phyloP scores from a whole-genome alignment of 2,329 filamentous ascomycete genomes.

The Fusarium odoratissimum region DNA sequence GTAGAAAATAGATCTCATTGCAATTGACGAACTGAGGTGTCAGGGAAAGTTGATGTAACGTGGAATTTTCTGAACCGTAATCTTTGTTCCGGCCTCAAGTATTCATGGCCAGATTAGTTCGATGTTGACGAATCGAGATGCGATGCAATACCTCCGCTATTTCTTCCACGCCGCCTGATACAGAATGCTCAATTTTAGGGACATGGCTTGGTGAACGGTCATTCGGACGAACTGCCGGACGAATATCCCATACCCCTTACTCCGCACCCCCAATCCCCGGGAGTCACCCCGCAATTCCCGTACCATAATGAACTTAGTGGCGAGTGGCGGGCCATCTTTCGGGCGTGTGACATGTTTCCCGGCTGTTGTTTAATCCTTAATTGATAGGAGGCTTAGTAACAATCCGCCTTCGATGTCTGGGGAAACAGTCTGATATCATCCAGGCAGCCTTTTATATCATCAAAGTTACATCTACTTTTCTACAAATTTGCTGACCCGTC shows the following conservation, averaged over 20 bases:
- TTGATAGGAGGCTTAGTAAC: not conserved
- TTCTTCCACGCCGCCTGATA: not conserved
- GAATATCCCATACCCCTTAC: not conserved
- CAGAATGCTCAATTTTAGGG: not conserved
- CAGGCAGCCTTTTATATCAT: not conserved
- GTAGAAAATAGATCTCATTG: not conserved
- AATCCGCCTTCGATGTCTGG: accelerated
- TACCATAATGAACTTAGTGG: not conserved
- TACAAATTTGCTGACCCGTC: accelerated
- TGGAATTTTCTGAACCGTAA: not conserved
- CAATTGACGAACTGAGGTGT: not conserved
- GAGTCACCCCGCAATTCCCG: not conserved
- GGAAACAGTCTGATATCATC: too few species aligned
- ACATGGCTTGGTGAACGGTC: not conserved
- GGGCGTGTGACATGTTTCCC: not conserved
- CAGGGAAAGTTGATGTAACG: not conserved
- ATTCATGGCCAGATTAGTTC: not conserved
- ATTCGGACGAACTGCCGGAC: not conserved
- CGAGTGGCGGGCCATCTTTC: not conserved
- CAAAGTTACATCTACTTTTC: not conserved
- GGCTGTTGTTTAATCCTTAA: not conserved
- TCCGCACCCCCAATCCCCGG: not conserved
- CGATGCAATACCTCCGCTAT: accelerated
- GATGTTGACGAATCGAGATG: too few species aligned
- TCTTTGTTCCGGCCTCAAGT: not conserved